A percentile compares a stretch with the other conserved stretches of the same genome.
phyloP scores from a whole-genome alignment of 345 rosid genomes.

The Acer campestre region DNA sequence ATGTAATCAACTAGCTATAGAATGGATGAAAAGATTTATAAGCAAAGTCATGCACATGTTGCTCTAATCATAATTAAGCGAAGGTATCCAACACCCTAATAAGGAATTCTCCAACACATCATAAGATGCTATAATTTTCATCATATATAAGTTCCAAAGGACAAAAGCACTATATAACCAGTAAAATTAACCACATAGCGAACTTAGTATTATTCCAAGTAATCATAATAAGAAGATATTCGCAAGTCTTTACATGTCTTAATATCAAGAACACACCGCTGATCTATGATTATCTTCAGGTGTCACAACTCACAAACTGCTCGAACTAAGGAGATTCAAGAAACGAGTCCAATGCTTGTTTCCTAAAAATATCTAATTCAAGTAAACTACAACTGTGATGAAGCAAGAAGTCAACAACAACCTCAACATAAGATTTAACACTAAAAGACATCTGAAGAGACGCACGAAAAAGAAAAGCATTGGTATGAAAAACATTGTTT shows the following conservation, averaged over 20 bases:
- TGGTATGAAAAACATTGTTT: background rate
- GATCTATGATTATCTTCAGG: conserved; percentile 8
- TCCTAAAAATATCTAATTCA: background rate
- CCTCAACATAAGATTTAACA: conserved; percentile 9
- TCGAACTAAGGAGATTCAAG: background rate
- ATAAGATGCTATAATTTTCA: conserved; percentile 1
- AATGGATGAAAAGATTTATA: conserved; percentile 1
- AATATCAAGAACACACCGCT: background rate
- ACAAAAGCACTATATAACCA: background rate
- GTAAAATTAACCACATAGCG: background rate
- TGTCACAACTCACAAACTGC: background rate
- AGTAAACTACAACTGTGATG: background rate
- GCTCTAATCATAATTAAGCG: background rate
- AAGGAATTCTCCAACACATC: background rate
- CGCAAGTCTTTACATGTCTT: background rate
- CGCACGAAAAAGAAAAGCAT: background rate
- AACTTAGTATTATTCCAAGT: background rate
- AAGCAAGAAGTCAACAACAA: background rate
- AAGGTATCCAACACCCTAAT: background rate
- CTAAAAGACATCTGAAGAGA: background rate
- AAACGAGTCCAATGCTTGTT: background rate
- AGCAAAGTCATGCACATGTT: background rate
- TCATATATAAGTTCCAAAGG: background rate
- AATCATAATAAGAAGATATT: background rate
- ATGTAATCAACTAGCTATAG: conserved; percentile 4